Evolutionary conservation across 1,139 yeast species (phyloP).

Genomic region (Saccharomyces uvarum): DNA sequence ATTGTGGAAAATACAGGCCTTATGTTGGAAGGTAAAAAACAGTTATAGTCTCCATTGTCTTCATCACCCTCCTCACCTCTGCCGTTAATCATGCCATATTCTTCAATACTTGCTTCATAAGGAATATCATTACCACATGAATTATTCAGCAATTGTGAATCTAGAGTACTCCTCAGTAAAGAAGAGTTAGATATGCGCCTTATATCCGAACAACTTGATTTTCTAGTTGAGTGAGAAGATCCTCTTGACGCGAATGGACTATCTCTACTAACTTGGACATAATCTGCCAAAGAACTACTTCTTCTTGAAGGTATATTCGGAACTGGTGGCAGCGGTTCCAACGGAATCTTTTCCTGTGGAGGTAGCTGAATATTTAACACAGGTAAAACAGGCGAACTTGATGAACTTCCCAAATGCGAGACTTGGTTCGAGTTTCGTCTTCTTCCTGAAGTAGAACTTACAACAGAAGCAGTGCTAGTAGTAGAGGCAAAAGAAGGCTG

Average conservation of each 20-base stretch:
- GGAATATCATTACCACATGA: background rate
- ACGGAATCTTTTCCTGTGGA: slow-evolving; percentile 33
- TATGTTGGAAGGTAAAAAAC: background rate
- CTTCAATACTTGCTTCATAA: background rate
- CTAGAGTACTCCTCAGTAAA: background rate
- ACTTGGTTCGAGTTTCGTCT: slow-evolving; percentile 1
- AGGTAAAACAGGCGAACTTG: slow-evolving; percentile 10
- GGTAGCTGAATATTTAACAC: slow-evolving; percentile 38
- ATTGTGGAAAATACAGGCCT: background rate
- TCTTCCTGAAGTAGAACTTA: slow-evolving; percentile 26
- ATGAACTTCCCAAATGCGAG: slow-evolving; percentile 5
- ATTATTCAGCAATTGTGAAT: background rate
- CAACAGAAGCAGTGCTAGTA: slow-evolving; percentile 28
- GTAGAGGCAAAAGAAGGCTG: slow-evolving; percentile 27
- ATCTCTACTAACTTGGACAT: slow-evolving; percentile 15
- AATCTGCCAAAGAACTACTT: slow-evolving; percentile 12
- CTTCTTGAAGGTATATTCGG: slow-evolving; percentile 10
- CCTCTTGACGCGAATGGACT: slow-evolving; percentile 22
- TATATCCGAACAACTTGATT: slow-evolving; percentile 13
- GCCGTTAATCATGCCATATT: background rate
- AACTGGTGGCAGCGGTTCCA: slow-evolving; percentile 17
- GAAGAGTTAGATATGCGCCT: slow-evolving; percentile 3
- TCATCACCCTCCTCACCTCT: background rate
- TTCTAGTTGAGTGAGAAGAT: slow-evolving; percentile 8
- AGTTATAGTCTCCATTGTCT: background rate